Evolutionary conservation across 1,284 basidiomycete species (phyloP).

Genomic region (Microstroma glucosiphilum): DNA sequence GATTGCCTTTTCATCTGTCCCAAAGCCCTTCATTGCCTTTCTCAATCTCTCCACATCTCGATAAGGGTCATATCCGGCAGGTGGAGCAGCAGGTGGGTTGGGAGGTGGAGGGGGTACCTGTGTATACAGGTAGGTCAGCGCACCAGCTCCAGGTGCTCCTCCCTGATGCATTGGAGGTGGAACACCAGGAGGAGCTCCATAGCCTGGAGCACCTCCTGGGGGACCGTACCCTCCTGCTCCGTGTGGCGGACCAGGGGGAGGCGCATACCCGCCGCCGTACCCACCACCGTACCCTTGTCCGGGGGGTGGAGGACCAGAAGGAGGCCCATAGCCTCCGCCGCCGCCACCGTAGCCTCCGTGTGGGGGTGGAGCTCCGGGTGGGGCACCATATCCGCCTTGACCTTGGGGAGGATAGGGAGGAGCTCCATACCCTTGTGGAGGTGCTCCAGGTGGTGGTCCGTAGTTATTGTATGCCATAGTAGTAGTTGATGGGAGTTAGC

Average conservation of each 20-base stretch:
- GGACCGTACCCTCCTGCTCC: slow-evolving; percentile 10
- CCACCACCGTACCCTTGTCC: slow-evolving; percentile 17
- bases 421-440: too few relatives aligned
- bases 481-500: too few relatives aligned
- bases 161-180: slow-evolving; percentile 24
- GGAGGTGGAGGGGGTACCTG: slow-evolving; percentile 41
- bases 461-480: too few relatives aligned
- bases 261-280: slow-evolving; percentile 19
- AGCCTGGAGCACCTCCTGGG: background rate
- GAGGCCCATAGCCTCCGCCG: slow-evolving; percentile 27
- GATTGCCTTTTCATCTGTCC: slow-evolving; percentile 37
- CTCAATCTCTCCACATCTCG: slow-evolving; percentile 39
- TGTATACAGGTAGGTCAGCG: slow-evolving; percentile 33
- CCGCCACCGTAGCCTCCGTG: slow-evolving; percentile 5
- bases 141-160: slow-evolving; percentile 17
- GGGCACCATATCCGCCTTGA: slow-evolving; percentile 2
- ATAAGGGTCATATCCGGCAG: slow-evolving; percentile 34
- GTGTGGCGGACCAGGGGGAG: slow-evolving; percentile 21
- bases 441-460: too few relatives aligned
- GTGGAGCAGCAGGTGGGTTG: slow-evolving; percentile 28
- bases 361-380: background rate
- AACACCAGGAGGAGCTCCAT: slow-evolving; percentile 11
- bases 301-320: slow-evolving; percentile 23
- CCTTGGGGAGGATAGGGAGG: background rate
- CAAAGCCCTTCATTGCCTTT: slow-evolving; percentile 49